Base-by-base conservation (phyloP, 2,329 filamentous ascomycete genomes). In the Corniculantispora saksenae region DNA sequence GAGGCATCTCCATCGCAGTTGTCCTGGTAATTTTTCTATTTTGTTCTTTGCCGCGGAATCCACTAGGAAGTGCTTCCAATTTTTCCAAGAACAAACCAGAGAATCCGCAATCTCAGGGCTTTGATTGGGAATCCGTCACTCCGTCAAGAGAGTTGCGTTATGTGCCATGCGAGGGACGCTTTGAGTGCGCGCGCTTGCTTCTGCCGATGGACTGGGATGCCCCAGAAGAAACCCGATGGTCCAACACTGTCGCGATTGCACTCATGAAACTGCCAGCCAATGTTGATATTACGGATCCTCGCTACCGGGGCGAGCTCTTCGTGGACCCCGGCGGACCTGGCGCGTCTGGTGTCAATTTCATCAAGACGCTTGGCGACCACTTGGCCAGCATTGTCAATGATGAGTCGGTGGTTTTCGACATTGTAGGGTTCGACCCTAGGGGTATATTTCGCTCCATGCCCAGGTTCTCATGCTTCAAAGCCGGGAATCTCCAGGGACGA, bases 251-350 rank as follows among this genome's bases (percentile, higher is more conserved):
- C 15, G 73, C 75, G 13, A 71, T 83, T 48, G 81, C 81, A 62
- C 74, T 83, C 66, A 70, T 78, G 54, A 78, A 76, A 61, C 73
- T 78, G 12, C 79, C 80, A 0, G 80, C 80, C 32, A 64, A 64
- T 1, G 80, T 82, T 3, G 73, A 77, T 25, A 57, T 57, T 45
- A 45, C 69, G 17, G 76, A 81, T 63, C 72, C 77, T 3, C 67
- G 72, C 40, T 82, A 78, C 61, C 79, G 75, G 40, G 81, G 81
- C 29, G 72, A 79, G 56, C 72, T 82, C 54, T 73, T 83, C 69
- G 69, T 71, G 51, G 82, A 82, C 71, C 80, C 80, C 0, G 81
- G 81, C 48, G 81, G 81, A 0, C 81, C 81, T 0, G 79, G 81
- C 29, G 77, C 72, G 23, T 79, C 78, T 0, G 81, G 81, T 4